Evolutionary conservation across 768 basidiomycete genomes (phyloP), one percentile per base, ranked within the genome.

Genomic region (Leccinellum albellum): DNA sequence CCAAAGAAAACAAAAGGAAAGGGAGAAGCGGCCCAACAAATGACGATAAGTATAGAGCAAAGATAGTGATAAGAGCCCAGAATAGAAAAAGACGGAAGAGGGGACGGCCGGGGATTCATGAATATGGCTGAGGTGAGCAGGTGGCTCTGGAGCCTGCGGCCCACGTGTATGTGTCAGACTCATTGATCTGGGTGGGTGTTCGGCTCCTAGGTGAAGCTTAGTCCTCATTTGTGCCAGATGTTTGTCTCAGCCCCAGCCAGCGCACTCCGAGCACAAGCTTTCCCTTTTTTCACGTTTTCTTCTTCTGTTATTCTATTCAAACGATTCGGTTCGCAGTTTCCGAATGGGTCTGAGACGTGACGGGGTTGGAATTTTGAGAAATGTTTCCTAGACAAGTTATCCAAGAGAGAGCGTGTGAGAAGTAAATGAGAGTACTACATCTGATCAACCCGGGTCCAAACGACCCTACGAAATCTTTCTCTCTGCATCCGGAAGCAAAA

Each of bases 271-370:
- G 49, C 60, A 57, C 61, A 32, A n/a, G 37, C 50, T 24, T 6
- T 51, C 31, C 4, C 33, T 44, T 53, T 26, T 55, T 61, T 52
- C 9, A 20, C 9, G 3, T 10, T 42, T 47, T 37, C 26, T 23
- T 15, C 23, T 10, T 46, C 45, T 21, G 45, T 24, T 23, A 3
- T 21, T 21, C 45, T 46, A 14, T 21, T 21, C 17, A 20, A 42
- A 40, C 37, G 21, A 33, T 32, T 42, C 40, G 63, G 66, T 40
- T 21, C 54, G n/a, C n/a, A 53, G 26, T 56, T 68, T 10, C 64
- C 66, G 64, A 66, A 68, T 60, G 61, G 56, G 66, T 45, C 12
- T 54, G 50, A 12, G 46, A 32, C 20, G n/a, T 37, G 50, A 59
- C 61, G 50, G 53, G 57, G 40, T 20, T 42, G 20, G 20, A 42